Percentiles rank a stretch among this genome's conserved stretches.
Evolutionary conservation across 495 filamentous ascomycete genomes (phyloP).

Genomic region (Hypoxylon fragiforme): DNA sequence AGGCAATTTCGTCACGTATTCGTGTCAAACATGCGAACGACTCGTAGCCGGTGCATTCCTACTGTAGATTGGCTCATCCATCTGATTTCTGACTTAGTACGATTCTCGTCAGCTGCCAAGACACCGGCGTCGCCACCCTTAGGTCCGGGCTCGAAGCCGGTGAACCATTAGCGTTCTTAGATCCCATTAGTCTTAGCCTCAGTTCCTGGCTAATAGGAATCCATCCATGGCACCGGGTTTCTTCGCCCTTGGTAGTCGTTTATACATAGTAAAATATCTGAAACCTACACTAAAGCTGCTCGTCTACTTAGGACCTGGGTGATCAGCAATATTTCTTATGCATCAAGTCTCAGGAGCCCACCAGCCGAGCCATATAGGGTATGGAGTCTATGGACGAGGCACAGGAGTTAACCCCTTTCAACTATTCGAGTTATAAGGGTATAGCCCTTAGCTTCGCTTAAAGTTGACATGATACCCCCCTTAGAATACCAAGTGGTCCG

Average conservation of each 20-base stretch:
- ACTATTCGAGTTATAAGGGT: too few relatives aligned
- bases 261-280: neutral
- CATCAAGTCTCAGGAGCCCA: too few relatives aligned
- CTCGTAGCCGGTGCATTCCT: neutral
- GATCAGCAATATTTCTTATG: neutral
- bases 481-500: too few relatives aligned
- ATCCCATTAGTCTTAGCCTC: conserved; percentile 8
- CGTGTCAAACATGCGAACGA: conserved; percentile 1
- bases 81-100: conserved; percentile 22
- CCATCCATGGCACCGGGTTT: conserved; percentile 1
- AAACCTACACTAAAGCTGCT: neutral
- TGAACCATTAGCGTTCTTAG: conserved; percentile 13
- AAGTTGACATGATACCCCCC: too few relatives aligned
- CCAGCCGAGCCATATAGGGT: neutral
- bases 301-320: neutral
- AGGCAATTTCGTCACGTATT: too few relatives aligned
- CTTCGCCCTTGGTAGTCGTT: neutral
- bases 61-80: conserved; percentile 4
- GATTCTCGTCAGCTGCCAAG: conserved; percentile 7
- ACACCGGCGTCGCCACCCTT: conserved; percentile 1
- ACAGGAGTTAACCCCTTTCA: too few relatives aligned
- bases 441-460: too few relatives aligned
- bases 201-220: conserved; percentile 10
- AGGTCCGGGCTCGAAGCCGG: conserved; percentile 14
- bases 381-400: too few relatives aligned